phyloP scores from a whole-genome alignment of 768 basidiomycete species.

The Pleurotus salmoneostramineus region DNA sequence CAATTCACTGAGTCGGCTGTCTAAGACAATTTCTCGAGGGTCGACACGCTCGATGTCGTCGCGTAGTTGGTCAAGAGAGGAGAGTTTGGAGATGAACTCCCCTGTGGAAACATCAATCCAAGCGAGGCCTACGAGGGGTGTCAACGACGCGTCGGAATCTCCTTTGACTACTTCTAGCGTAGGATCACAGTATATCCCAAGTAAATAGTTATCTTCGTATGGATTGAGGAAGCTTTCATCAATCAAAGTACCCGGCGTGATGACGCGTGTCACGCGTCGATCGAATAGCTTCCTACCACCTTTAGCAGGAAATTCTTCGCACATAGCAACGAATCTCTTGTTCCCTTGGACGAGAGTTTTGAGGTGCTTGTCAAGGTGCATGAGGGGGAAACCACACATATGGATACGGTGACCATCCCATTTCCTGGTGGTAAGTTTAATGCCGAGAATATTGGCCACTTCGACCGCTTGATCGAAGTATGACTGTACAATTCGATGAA shows the following conservation, averaged over 20 bases:
- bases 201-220: constrained; percentile 86
- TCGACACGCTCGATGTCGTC: constrained; percentile 81
- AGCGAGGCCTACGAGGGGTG: constrained; percentile 61
- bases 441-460: constrained; percentile 71
- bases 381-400: constrained; percentile 91
- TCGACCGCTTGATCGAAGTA: constrained; percentile 90
- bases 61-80: constrained; percentile 49
- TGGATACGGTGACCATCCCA: constrained; percentile 67
- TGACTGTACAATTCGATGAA: constrained; percentile 46
- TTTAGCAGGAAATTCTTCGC: constrained; percentile 78
- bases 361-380: constrained; percentile 82
- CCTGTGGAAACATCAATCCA: constrained; percentile 96
- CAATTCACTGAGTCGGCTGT: constrained; percentile 30
- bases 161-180: constrained; percentile 7
- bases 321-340: constrained; percentile 85
- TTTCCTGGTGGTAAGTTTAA: constrained; percentile 76
- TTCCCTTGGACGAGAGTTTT: constrained; percentile 82
- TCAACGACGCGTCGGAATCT: constrained; percentile 2
- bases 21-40: constrained; percentile 81
- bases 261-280: constrained; percentile 78
- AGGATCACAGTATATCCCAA: constrained; percentile 44
- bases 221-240: constrained; percentile 87
- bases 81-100: constrained; percentile 79
- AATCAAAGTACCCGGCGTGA: constrained; percentile 92
- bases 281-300: constrained; percentile 62